Evolutionary conservation across 805 yeast genomes (phyloP).

Genomic region (Komagataella pastoris): DNA sequence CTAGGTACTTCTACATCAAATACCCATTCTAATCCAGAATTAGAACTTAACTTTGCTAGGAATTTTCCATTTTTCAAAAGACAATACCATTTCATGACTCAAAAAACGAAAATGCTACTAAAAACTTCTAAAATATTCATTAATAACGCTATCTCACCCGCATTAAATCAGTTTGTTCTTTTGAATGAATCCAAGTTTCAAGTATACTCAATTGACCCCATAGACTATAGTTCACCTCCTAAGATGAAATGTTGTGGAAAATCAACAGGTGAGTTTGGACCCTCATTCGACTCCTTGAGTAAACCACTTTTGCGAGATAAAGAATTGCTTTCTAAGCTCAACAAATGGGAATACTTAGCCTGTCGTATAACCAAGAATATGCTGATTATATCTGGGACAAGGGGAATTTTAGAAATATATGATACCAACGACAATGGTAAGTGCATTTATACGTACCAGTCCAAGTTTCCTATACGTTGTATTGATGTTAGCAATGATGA

Average conservation of each 20-base stretch:
- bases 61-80: slow-evolving; percentile 77
- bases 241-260: slow-evolving; percentile 52
- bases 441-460: slow-evolving; percentile 54
- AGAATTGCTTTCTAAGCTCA: slow-evolving; percentile 13
- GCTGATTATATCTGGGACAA: slow-evolving; percentile 57
- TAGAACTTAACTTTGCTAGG: slow-evolving; percentile 58
- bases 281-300: slow-evolving; percentile 24
- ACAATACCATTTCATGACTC: slow-evolving; percentile 38
- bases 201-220: slow-evolving; percentile 40
- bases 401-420: slow-evolving; percentile 56
- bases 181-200: slow-evolving; percentile 64
- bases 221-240: slow-evolving; percentile 34
- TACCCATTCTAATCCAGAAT: neutral
- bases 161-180: slow-evolving; percentile 50
- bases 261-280: slow-evolving; percentile 56
- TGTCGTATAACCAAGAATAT: slow-evolving; percentile 47
- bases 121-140: slow-evolving; percentile 33
- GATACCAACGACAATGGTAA: slow-evolving; percentile 45
- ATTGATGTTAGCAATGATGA: slow-evolving; percentile 58
- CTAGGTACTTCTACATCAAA: neutral
- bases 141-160: slow-evolving; percentile 50
- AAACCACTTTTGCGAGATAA: slow-evolving; percentile 10
- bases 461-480: slow-evolving; percentile 69
- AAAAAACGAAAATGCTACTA: slow-evolving; percentile 30
- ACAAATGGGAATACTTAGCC: slow-evolving; percentile 44